Conservation (phyloP, 768 basidiomycete genomes). For the Leccinum barrowsii region DNA sequence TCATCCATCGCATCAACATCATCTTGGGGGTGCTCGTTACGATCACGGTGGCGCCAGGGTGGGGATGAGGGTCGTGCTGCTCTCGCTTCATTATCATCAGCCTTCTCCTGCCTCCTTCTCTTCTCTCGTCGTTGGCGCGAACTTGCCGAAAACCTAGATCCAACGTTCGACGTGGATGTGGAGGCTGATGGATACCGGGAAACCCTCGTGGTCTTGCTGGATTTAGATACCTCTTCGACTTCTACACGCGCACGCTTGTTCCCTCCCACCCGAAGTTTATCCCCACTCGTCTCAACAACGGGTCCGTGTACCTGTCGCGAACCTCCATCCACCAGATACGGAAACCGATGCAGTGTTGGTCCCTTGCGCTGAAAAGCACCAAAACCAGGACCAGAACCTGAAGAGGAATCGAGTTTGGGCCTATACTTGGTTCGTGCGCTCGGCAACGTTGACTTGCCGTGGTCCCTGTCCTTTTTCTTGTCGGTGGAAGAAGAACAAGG, state of each 20-base stretch:
- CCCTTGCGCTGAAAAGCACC: slow-evolving; percentile 9
- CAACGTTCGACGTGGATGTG: not conserved
- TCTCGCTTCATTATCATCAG: not conserved
- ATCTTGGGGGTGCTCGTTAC: not conserved
- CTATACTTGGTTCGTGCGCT: slow-evolving; percentile 30
- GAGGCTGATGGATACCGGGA: not conserved
- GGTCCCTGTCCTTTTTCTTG: not conserved
- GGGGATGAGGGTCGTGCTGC: not conserved
- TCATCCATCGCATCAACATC: not conserved
- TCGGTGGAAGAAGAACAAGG: not conserved
- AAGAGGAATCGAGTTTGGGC: slow-evolving; percentile 14
- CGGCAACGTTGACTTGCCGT: slow-evolving; percentile 15
- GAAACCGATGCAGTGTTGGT: slow-evolving; percentile 15
- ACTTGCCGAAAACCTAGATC: slow-evolving; percentile 5
- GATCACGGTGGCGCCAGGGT: not conserved
- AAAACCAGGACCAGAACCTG: not conserved
- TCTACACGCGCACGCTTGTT: not conserved
- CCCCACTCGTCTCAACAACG: not conserved
- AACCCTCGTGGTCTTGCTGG: not conserved
- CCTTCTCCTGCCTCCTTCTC: not conserved
- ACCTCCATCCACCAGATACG: slow-evolving; percentile 14
- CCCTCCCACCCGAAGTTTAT: not conserved
- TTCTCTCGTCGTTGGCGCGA: slow-evolving; percentile 1
- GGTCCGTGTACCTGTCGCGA: slow-evolving; percentile 11
- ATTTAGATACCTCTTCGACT: not conserved